These are phyloP conservation scores for Colletotrichum tropicicola DNA, from an alignment of 2,329 filamentous ascomycete genomes.

Conservation along the genomic window DNA sequence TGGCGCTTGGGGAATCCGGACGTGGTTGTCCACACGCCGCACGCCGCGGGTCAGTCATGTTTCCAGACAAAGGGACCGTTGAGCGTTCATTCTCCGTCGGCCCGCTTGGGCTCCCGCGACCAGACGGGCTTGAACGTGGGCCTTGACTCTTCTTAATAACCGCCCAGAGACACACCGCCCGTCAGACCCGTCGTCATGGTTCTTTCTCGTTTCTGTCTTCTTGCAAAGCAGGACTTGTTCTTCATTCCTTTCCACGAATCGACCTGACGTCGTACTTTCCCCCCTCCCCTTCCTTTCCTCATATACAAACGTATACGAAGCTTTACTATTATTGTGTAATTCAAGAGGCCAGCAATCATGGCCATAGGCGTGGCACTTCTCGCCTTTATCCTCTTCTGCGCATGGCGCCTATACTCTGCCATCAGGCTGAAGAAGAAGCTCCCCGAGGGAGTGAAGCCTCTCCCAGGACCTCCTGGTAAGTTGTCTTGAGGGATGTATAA, in stretches of 20 bases:
- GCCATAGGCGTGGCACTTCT: conserved; percentile 24
- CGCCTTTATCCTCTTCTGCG: conserved; percentile 26
- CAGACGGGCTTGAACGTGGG: conserved; percentile 22
- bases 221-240: conserved; percentile 17
- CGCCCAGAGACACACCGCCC: conserved; percentile 19
- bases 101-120: conserved; percentile 21
- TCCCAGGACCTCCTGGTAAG: conserved; percentile 41
- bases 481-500: neutral
- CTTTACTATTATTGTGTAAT: neutral
- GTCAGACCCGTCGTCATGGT: conserved; percentile 7
- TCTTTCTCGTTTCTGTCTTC: conserved; percentile 10
- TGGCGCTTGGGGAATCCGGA: conserved; percentile 26
- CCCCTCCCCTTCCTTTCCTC: neutral
- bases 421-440: conserved; percentile 32
- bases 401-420: conserved; percentile 23
- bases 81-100: conserved; percentile 26
- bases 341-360: conserved; percentile 3
- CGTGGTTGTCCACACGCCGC: neutral
- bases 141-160: conserved; percentile 29
- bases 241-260: conserved; percentile 11
- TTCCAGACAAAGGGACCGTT: conserved; percentile 24
- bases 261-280: conserved; percentile 1
- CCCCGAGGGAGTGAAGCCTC: conserved; percentile 36
- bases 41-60: conserved; percentile 13
- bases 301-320: neutral